phyloP scores from a whole-genome alignment of 1,139 yeast genomes.

The Diutina scorzettiae region DNA sequence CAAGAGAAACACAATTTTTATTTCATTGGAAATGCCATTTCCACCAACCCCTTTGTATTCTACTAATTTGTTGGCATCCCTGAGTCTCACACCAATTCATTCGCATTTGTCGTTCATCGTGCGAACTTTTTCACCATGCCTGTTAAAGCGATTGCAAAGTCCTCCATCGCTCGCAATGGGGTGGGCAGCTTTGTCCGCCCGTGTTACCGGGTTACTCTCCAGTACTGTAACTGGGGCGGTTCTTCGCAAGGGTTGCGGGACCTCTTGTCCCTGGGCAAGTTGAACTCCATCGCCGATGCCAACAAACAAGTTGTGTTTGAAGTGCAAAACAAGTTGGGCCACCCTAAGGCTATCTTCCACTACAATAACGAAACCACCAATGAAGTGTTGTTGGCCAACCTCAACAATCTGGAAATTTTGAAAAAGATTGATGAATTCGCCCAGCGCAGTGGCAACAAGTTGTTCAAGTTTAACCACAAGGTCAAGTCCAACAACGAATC shows the following conservation, averaged over 20 bases:
- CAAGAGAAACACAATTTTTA: too few relatives aligned
- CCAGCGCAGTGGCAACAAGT: constrained; percentile 28
- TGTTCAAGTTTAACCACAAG: constrained; percentile 42
- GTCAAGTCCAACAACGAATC: constrained; percentile 73
- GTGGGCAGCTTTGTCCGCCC: constrained; percentile 68
- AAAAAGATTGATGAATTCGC: constrained; percentile 45
- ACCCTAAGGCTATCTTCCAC: constrained; percentile 65
- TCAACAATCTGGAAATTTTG: constrained; percentile 49
- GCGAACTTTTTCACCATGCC: constrained; percentile 22
- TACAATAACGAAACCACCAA: constrained; percentile 29
- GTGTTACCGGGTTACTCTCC: constrained; percentile 59
- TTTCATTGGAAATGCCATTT: too few relatives aligned
- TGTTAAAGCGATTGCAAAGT: constrained; percentile 39
- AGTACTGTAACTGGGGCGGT: constrained; percentile 93
- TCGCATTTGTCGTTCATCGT: too few relatives aligned
- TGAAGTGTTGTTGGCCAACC: constrained; percentile 39
- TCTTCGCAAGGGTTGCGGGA: constrained; percentile 78
- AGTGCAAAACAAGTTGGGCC: constrained; percentile 62
- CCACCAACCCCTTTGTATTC: too few relatives aligned
- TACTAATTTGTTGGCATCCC: too few relatives aligned
- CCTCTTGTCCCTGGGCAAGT: constrained; percentile 33
- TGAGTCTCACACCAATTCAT: too few relatives aligned
- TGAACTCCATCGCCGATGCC: constrained; percentile 43
- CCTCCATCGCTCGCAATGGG: constrained; percentile 62
- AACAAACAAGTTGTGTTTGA: constrained; percentile 65